A percentile compares a stretch with the other conserved stretches of the same genome.
These are phyloP conservation scores for Aleurites moluccanus DNA, from an alignment of 441 rosid genomes.

Conservation along the genomic window DNA sequence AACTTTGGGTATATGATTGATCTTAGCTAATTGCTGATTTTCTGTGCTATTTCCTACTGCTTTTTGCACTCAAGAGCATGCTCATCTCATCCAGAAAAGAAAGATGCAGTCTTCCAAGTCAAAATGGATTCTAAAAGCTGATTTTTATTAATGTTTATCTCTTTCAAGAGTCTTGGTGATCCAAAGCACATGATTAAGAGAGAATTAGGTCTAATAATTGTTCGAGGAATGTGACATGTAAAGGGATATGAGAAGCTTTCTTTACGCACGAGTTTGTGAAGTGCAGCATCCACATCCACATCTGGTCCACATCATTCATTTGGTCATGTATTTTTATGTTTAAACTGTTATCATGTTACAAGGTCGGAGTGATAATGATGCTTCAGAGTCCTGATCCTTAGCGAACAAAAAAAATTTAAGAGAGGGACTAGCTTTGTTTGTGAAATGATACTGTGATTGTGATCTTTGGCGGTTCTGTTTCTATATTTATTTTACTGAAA, in stretches of 20 bases:
- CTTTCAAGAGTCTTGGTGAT: not conserved
- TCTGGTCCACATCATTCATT: not conserved
- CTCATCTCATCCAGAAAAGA: not conserved
- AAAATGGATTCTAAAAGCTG: not conserved
- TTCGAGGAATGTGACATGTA: not conserved
- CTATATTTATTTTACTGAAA: too few species aligned
- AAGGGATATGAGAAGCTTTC: not conserved
- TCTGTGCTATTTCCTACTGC: not conserved
- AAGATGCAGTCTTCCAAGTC: not conserved
- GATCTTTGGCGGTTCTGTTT: too few species aligned
- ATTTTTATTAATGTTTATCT: not conserved
- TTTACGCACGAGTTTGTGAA: not conserved
- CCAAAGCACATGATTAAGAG: not conserved
- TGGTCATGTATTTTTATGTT: not conserved
- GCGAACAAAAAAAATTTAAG: too few species aligned
- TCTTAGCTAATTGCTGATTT: not conserved
- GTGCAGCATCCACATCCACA: not conserved
- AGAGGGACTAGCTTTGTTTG: too few species aligned
- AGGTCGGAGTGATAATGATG: not conserved
- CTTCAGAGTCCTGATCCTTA: too few species aligned
- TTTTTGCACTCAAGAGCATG: not conserved
- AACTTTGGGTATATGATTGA: not conserved
- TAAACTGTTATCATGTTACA: not conserved
- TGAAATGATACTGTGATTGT: too few species aligned
- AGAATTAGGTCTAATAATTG: not conserved